Conservation (phyloP, 2,329 filamentous ascomycete species). For the Colletotrichum sp. region DNA sequence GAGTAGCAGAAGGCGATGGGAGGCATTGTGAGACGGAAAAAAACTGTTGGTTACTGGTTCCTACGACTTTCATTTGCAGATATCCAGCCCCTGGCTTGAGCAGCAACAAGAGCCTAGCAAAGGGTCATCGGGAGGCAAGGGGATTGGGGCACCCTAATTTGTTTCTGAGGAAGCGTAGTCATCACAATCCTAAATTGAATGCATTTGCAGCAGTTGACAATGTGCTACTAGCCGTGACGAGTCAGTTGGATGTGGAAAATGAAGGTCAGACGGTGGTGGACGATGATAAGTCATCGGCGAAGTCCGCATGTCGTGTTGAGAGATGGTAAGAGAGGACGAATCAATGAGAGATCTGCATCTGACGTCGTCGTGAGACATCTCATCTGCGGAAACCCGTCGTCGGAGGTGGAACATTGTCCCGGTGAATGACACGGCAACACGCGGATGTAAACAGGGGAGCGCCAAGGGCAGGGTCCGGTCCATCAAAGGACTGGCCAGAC, state of each 20-base stretch:
- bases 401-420: neutral
- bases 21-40: neutral
- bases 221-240: neutral
- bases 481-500: neutral
- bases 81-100: slow-evolving; percentile 14
- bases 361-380: neutral
- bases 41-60: neutral
- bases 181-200: slow-evolving; percentile 11
- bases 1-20: neutral
- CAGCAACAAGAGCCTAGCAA: neutral
- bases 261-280: neutral
- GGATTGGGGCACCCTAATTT: slow-evolving; percentile 12
- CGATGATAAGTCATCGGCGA: neutral
- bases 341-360: neutral
- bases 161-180: slow-evolving; percentile 17
- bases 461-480: neutral
- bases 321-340: neutral
- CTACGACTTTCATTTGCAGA: slow-evolving; percentile 19
- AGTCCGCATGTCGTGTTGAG: neutral
- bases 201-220: neutral
- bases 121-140: slow-evolving; percentile 13
- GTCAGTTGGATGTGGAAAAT: neutral
- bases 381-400: neutral
- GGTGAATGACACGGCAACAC: neutral
- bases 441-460: neutral